Evolutionary conservation across 192 early-diverging fungal genomes (phyloP), one percentile per base, ranked within the genome.

Genomic region (Coemansia sp.): DNA sequence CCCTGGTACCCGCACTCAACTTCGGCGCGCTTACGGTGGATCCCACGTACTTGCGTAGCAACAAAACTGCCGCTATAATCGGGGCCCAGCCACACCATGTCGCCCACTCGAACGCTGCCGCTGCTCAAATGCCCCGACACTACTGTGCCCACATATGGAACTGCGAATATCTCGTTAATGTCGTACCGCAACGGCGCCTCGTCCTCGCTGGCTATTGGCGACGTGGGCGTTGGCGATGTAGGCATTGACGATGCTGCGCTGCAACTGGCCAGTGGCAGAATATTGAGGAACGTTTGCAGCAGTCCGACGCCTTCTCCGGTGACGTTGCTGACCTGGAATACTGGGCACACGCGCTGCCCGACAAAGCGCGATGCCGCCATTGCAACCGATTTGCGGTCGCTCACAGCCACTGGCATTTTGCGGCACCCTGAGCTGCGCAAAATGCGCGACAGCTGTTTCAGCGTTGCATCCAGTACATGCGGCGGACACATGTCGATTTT

Each of bases 281-380:
- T 76, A 60, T 97, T 97, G 53, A 97, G 80, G 75, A 94, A 97
- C 25, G 87, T 85, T 61, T 87, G 87, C 59, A 97, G 82, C 14
- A 79, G 72, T 62, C 86, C 89, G 68, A 93, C 70, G 3, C 89
- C 89, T 52, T 89, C 87, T 10, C 93, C 95, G 17, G 89, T 92
- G 19, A 97, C 89, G 64, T 94, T 97, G 65, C 90, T 92, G 19
- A 97, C 87, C 73, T 94, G 92, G 77, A 97, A 97, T n/a, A 97
- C 88, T 6, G 95, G 95, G 58, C 95, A 97, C 37, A 97, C 83
- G 31, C 94, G 86, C 68, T 93, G 93, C 64, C 85, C 90, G 41
- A 93, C 88, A 83, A 92, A 97, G 62, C 88, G 86, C 31, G 88
- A 83, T 2, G 92, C 88, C 9, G 91, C 90, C 23, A 90, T 82